phyloP scores from a whole-genome alignment of 2,329 filamentous ascomycete species.

The Ophiobolus disseminans region DNA sequence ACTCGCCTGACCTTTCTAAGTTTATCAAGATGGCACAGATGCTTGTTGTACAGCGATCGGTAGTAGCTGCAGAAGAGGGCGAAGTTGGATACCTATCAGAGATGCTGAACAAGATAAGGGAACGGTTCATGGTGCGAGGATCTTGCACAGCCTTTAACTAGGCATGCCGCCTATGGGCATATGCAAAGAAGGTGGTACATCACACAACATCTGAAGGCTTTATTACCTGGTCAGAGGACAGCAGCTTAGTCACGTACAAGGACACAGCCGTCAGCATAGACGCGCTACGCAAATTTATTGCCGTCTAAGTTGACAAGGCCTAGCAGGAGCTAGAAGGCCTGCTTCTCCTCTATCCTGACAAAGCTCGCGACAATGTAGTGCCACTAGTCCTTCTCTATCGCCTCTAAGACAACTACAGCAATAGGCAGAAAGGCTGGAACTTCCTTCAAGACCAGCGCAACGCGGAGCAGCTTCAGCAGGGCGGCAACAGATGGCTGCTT shows the following conservation, averaged over 20 bases:
- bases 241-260: too few relatives aligned
- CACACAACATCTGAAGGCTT: conserved; percentile 9
- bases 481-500: too few relatives aligned
- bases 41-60: background rate
- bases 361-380: too few relatives aligned
- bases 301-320: background rate
- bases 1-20: too few relatives aligned
- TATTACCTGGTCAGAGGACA: conserved; percentile 5
- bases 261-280: conserved; percentile 3
- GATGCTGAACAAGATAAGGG: conserved; percentile 17
- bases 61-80: conserved; percentile 8
- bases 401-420: too few relatives aligned
- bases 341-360: too few relatives aligned
- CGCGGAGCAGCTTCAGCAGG: too few relatives aligned
- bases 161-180: conserved; percentile 7
- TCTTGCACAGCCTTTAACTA: conserved; percentile 9
- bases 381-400: too few relatives aligned
- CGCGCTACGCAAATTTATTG: background rate
- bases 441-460: too few relatives aligned
- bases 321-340: too few relatives aligned
- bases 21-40: too few relatives aligned
- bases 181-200: conserved; percentile 9
- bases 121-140: conserved; percentile 18
- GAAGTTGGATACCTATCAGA: conserved; percentile 12
- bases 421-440: too few relatives aligned